phyloP scores from a whole-genome alignment of 495 filamentous ascomycete genomes.

The Tetracladium setigerum region DNA sequence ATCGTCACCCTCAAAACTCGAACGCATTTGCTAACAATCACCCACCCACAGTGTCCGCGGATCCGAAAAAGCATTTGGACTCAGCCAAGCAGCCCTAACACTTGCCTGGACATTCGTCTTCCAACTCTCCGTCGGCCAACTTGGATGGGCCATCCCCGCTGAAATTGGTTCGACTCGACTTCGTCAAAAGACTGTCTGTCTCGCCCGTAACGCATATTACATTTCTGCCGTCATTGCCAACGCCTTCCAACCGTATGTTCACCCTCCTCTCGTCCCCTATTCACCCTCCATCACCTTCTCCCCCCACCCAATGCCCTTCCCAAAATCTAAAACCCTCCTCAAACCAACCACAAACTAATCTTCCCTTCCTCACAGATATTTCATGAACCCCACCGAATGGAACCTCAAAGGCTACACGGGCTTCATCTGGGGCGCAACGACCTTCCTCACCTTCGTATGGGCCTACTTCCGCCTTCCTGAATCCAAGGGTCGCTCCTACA shows the following conservation, averaged over 20 bases:
- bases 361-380: no score
- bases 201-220: constrained; percentile 50
- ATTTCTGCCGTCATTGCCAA: constrained; percentile 6
- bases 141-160: constrained; percentile 51
- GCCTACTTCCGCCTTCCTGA: constrained; percentile 68
- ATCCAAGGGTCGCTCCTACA: constrained; percentile 58
- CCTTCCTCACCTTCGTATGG: constrained; percentile 64
- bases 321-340: no score
- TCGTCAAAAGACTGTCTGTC: constrained; percentile 44
- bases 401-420: constrained; percentile 65
- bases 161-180: constrained; percentile 48
- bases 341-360: no score
- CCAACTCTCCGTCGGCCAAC: constrained; percentile 49
- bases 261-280: no score
- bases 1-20: background rate
- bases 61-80: constrained; percentile 9
- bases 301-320: no score
- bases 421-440: constrained; percentile 59
- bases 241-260: constrained; percentile 3
- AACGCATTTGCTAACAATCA: no score
- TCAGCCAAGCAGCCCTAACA: constrained; percentile 43
- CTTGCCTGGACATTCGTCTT: constrained; percentile 44
- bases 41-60: no score
- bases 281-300: no score
- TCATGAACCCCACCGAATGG: constrained; percentile 38